phyloP scores from a whole-genome alignment of 1,284 basidiomycete genomes.

The Trichosporon inkin region DNA sequence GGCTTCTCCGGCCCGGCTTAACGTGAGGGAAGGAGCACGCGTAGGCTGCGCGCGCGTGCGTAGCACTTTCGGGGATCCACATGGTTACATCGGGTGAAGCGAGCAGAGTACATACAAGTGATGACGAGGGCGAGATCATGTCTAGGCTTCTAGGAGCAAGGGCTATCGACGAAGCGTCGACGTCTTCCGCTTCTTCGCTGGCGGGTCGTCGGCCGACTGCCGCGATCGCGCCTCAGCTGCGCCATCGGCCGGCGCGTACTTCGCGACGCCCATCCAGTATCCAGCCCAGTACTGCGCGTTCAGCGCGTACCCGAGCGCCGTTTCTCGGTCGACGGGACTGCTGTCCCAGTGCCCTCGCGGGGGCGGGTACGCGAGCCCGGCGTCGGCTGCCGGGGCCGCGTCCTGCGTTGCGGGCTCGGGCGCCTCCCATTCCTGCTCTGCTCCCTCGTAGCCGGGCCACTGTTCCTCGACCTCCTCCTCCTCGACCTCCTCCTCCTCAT shows the following conservation, averaged over 20 bases:
- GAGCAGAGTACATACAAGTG: background rate
- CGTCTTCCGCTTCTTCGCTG: background rate
- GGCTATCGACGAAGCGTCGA: background rate
- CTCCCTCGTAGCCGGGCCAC: background rate
- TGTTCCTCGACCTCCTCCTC: constrained; percentile 13
- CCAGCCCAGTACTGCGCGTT: constrained; percentile 49
- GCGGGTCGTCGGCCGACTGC: background rate
- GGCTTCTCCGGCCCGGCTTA: too few species aligned
- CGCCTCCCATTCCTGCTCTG: background rate
- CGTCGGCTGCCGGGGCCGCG: background rate
- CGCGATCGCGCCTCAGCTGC: too few species aligned
- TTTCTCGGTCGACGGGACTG: constrained; percentile 24
- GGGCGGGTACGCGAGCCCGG: constrained; percentile 19
- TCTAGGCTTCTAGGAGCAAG: background rate
- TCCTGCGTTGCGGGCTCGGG: background rate
- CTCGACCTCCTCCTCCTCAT: constrained; percentile 5
- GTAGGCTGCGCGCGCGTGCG: background rate
- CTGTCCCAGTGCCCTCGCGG: constrained; percentile 17
- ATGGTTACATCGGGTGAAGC: background rate
- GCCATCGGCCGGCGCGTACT: background rate
- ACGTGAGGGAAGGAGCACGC: too few species aligned
- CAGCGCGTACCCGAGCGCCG: constrained; percentile 42
- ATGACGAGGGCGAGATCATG: too few species aligned
- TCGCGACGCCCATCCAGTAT: constrained; percentile 48
- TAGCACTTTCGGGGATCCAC: background rate